Conservation (phyloP, 805 yeast genomes). For the Yarrowia yakushimensis region DNA sequence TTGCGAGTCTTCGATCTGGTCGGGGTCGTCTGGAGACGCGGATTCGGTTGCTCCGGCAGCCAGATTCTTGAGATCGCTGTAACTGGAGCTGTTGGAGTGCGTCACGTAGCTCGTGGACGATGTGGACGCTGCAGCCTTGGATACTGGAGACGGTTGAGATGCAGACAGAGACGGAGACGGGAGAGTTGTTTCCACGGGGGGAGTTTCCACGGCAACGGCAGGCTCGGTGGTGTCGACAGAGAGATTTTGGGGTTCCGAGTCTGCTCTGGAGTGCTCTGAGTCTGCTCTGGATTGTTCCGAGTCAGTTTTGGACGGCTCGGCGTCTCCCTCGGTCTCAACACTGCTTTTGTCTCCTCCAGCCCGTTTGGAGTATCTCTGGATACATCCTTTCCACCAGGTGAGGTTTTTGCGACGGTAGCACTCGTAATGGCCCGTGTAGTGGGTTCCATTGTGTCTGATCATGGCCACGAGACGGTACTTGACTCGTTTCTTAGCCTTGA, state of each 20-base stretch:
- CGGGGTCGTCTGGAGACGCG: neutral
- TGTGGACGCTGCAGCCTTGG: constrained; percentile 7
- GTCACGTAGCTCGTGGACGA: constrained; percentile 18
- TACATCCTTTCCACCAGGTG: constrained; percentile 31
- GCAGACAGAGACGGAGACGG: constrained; percentile 22
- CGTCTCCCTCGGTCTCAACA: neutral
- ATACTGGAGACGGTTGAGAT: constrained; percentile 18
- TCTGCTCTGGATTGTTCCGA: too few species aligned
- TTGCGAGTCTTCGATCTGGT: constrained; percentile 1
- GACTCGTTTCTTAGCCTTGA: constrained; percentile 29
- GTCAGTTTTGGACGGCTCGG: too few species aligned
- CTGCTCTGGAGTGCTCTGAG: too few species aligned
- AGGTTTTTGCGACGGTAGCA: constrained; percentile 66
- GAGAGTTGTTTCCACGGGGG: too few species aligned
- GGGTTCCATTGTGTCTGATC: constrained; percentile 85
- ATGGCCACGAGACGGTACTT: constrained; percentile 65
- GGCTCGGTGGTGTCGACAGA: neutral
- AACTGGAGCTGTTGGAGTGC: constrained; percentile 17
- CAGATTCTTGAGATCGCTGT: constrained; percentile 8
- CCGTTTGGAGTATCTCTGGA: constrained; percentile 11
- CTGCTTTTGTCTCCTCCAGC: neutral
- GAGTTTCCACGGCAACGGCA: too few species aligned
- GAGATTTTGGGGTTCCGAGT: neutral
- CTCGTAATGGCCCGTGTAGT: constrained; percentile 85
- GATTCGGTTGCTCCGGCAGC: neutral